These are phyloP conservation scores for Stentor coeruleus DNA, from an alignment of 73 alveolate species.

Conservation along the genomic window DNA sequence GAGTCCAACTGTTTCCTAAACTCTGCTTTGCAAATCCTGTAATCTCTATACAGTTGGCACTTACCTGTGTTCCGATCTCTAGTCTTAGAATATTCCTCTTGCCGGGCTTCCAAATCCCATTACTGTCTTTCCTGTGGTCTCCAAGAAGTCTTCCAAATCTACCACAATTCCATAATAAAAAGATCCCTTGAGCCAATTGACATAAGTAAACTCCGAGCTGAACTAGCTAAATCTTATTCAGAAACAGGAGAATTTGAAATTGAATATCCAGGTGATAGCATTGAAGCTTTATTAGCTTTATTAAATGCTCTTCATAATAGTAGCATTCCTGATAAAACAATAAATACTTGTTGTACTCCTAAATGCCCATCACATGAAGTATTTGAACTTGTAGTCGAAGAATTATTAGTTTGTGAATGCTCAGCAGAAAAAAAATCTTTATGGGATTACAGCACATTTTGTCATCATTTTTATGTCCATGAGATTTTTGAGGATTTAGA, in stretches of 20 bases:
- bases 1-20: constrained; percentile 17
- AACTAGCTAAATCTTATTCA: not conserved
- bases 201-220: not conserved
- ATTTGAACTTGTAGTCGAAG: not conserved
- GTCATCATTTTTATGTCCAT: constrained; percentile 17
- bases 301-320: not conserved
- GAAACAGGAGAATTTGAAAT: not conserved
- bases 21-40: constrained; percentile 2
- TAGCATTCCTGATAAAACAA: not conserved
- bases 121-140: constrained; percentile 5
- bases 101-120: not conserved
- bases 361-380: constrained; percentile 2
- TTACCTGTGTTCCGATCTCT: not conserved
- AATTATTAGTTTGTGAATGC: not conserved
- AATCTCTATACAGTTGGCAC: no score
- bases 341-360: not conserved
- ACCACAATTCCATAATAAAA: not conserved
- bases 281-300: constrained; percentile 1
- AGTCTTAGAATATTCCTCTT: not conserved
- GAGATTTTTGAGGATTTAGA: not conserved
- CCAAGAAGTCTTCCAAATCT: not conserved
- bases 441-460: constrained; percentile 14
- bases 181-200: not conserved
- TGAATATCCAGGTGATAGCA: not conserved
- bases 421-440: not conserved